Evolutionary conservation across 176 grass and related monocot species (phyloP).

Genomic region (Miscanthus lutarioriparius): DNA sequence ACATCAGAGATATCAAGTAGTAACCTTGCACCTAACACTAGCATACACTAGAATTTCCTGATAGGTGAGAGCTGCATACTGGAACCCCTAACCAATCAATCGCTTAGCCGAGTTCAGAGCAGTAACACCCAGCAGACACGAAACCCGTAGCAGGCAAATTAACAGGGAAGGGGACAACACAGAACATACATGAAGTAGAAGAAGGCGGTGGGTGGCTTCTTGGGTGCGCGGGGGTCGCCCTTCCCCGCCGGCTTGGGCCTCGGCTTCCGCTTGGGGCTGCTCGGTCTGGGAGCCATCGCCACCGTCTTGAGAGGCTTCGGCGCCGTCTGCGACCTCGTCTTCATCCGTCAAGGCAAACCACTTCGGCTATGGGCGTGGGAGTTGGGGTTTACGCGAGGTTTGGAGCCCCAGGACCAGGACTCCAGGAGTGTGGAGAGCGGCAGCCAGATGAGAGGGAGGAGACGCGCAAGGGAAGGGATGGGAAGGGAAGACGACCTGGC

Average conservation of each 20-base stretch:
- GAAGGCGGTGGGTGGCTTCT: constrained; percentile 78
- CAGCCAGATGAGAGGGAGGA: neutral
- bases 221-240: constrained; percentile 50
- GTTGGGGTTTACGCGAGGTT: neutral
- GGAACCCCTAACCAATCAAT: neutral
- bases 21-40: neutral
- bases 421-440: neutral
- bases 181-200: constrained; percentile 80
- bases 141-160: neutral
- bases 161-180: neutral
- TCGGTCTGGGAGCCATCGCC: constrained; percentile 14
- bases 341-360: constrained; percentile 44
- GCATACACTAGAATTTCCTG: neutral
- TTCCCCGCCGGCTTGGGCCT: constrained; percentile 43
- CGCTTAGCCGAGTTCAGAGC: neutral
- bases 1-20: neutral
- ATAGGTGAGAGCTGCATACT: neutral
- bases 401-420: neutral
- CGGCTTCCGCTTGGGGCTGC: constrained; percentile 37
- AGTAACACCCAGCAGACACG: neutral
- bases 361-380: neutral
- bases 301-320: constrained; percentile 57
- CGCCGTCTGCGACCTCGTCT: constrained; percentile 71
- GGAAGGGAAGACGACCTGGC: neutral
- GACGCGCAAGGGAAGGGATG: neutral